Evolutionary conservation across 2,329 filamentous ascomycete species (phyloP).

Genomic region (Ophiocordyceps robertsii): DNA sequence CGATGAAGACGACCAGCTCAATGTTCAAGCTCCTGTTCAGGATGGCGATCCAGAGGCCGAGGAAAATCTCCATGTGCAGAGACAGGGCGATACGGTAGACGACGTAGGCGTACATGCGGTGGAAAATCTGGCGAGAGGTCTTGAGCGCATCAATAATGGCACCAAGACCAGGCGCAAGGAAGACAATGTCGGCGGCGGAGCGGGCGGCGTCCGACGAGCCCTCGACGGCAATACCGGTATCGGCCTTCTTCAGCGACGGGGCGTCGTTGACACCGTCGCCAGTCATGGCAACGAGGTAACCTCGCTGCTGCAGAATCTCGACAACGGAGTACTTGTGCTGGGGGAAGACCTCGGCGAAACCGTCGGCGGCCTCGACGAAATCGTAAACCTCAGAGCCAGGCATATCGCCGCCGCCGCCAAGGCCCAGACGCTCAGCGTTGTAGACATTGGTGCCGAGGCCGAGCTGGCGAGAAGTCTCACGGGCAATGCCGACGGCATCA

Average conservation of each 20-base stretch:
- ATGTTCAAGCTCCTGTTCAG: constrained; percentile 76
- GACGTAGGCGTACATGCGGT: constrained; percentile 93
- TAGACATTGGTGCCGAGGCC: constrained; percentile 89
- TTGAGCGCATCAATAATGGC: constrained; percentile 89
- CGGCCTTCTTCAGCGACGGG: constrained; percentile 86
- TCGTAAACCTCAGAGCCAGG: constrained; percentile 88
- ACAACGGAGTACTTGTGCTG: constrained; percentile 94
- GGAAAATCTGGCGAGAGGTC: constrained; percentile 88
- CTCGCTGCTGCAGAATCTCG: constrained; percentile 85
- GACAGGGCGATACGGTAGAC: constrained; percentile 91
- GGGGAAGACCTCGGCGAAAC: constrained; percentile 88
- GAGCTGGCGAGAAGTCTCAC: constrained; percentile 82
- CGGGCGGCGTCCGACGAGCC: constrained; percentile 83
- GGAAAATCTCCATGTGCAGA: constrained; percentile 81
- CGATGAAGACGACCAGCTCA: constrained; percentile 82
- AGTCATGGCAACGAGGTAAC: constrained; percentile 90
- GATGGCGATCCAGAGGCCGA: constrained; percentile 84
- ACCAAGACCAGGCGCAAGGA: constrained; percentile 80
- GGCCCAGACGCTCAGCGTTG: constrained; percentile 83
- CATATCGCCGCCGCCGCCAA: constrained; percentile 84
- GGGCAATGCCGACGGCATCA: constrained; percentile 85
- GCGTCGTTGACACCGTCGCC: constrained; percentile 93
- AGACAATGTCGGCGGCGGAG: constrained; percentile 86
- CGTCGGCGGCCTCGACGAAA: constrained; percentile 89
- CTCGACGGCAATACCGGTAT: constrained; percentile 90